These are phyloP conservation scores for Fusarium neocosmosporiellum DNA, from an alignment of 2,329 filamentous ascomycete species.

Conservation along the genomic window DNA sequence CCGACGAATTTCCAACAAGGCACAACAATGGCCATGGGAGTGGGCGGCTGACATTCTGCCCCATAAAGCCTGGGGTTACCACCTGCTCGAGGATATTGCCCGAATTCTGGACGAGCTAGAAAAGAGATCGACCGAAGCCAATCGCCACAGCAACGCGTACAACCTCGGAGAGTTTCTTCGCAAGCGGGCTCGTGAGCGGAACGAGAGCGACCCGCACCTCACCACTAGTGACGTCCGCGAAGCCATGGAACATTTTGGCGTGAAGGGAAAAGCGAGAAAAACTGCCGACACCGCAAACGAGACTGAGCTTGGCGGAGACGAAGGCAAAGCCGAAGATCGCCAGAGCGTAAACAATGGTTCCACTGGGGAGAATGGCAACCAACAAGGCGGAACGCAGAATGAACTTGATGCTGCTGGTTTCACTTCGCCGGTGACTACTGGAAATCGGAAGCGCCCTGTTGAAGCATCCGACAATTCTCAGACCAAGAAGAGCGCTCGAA, in stretches of 20 bases:
- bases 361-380: not conserved
- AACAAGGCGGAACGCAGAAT: not conserved
- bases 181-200: not conserved
- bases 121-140: not conserved
- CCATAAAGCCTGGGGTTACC: not conserved
- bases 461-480: not conserved
- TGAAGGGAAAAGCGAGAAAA: not conserved
- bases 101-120: not conserved
- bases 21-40: not conserved
- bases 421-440: not conserved
- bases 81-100: not conserved
- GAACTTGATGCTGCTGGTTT: not conserved
- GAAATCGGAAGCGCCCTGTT: not conserved
- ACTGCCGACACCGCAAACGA: no score
- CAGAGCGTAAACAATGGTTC: not conserved
- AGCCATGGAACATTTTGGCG: not conserved
- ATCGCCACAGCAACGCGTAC: not conserved
- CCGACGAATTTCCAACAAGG: not conserved
- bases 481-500: not conserved
- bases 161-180: not conserved
- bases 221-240: not conserved
- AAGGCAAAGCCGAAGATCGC: not conserved
- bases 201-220: not conserved
- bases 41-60: not conserved
- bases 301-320: not conserved